Base-by-base conservation (phyloP, 2,329 filamentous ascomycete species). In the Ampelomyces quisqualis region DNA sequence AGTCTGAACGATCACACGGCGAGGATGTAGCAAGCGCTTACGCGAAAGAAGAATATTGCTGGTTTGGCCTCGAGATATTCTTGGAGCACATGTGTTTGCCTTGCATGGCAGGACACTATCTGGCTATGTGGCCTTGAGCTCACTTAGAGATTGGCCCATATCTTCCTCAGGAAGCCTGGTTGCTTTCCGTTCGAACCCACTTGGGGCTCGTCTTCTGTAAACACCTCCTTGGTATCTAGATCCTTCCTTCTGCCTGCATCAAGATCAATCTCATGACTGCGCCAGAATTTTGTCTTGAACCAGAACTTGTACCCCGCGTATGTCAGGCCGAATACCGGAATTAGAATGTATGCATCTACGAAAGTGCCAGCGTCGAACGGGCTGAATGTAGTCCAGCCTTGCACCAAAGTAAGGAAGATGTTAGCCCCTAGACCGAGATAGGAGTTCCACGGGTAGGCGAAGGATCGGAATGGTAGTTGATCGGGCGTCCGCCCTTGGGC, bases 361-460 rank as follows among this genome's bases (percentile, higher is more conserved):
- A 79, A 80, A 11, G 65, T 70, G 1, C 71, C 71, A 0, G 70
- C 71, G 32, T 72, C 70, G 40, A 78, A 79, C 0, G 74, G 76
- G n/a, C 67, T 72, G 14, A 79, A 69, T 1, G 74, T 76, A 3
- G 72, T 76, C 64, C 77, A 78, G 5, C 76, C 77, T 49, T 77
- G 74, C 13, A 79, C 73, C 20, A 79, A 67, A 2, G 75, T 69
- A 3, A 79, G 68, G 51, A 79, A 77, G 3, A 77, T 48, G 35
- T 78, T 78, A 7, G 72, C 68, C 5, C 51, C 59, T 1, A 77
- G 60, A 4, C 74, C 72, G 29, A 74, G 73, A 40, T 75, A 77
- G 1, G 76, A 73, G 24, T 74, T 75, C 54, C 67, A 78, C 0
- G 76, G 75, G 45, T 78, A 77, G 18, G 68, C 65, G 2, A 73